Evolutionary conservation across 345 rosid genomes (phyloP).

Genomic region (Salix udensis): DNA sequence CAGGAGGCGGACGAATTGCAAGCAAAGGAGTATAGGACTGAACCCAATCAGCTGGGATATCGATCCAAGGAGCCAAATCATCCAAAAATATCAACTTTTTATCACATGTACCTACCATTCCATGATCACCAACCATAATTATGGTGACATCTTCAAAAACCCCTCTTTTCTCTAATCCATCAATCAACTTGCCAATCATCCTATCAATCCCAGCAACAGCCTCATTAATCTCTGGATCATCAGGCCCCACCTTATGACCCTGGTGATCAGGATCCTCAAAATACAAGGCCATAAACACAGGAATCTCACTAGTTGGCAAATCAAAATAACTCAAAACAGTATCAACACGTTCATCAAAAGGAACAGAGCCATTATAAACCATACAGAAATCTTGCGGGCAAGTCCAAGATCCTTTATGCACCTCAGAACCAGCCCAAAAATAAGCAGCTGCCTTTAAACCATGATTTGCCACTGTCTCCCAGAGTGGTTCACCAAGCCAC

Average conservation of each 20-base stretch:
- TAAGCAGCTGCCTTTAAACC: conserved; percentile 79
- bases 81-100: conserved; percentile 64
- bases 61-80: conserved; percentile 71
- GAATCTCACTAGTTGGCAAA: conserved; percentile 59
- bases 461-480: conserved; percentile 87
- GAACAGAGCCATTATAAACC: conserved; percentile 65
- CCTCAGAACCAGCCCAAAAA: conserved; percentile 99
- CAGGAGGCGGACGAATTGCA: conserved; percentile 64
- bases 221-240: conserved; percentile 76
- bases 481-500: conserved; percentile 95
- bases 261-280: conserved; percentile 98
- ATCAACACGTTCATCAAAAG: conserved; percentile 84
- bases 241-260: conserved; percentile 91
- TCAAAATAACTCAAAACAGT: conserved; percentile 70
- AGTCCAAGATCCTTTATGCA: conserved; percentile 80
- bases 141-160: conserved; percentile 77
- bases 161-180: conserved; percentile 76
- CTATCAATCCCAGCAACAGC: conserved; percentile 68
- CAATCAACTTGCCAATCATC: conserved; percentile 71
- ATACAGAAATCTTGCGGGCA: conserved; percentile 61
- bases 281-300: conserved; percentile 73
- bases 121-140: conserved; percentile 93
- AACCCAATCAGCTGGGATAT: conserved; percentile 67
- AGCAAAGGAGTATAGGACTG: conserved; percentile 68
- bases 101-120: conserved; percentile 96